Conservation (phyloP, 371 early-diverging fungal species). For the Mortierella sp. region DNA sequence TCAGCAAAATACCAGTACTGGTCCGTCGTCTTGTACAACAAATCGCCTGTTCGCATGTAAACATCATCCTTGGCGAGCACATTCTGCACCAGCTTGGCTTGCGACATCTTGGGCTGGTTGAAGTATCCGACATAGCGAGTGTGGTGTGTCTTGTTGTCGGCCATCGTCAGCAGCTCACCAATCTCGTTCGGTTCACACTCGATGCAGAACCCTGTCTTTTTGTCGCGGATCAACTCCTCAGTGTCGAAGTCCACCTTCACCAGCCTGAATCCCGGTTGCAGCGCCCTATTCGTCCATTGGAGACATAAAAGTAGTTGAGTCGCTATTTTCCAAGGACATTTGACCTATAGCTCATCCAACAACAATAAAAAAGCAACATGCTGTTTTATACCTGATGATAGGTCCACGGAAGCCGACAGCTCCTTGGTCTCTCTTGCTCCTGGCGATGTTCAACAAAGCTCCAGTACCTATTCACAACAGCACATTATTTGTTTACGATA, state of each 20-base stretch:
- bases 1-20: constrained; percentile 77
- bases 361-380: neutral
- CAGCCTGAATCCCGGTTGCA: constrained; percentile 21
- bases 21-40: constrained; percentile 66
- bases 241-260: constrained; percentile 45
- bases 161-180: constrained; percentile 47
- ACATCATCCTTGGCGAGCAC: constrained; percentile 60
- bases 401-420: constrained; percentile 68
- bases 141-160: constrained; percentile 33
- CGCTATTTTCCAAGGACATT: neutral
- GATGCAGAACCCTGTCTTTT: constrained; percentile 53
- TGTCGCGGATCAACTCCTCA: constrained; percentile 44
- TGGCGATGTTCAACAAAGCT: constrained; percentile 32
- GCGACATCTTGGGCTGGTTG: constrained; percentile 40
- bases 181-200: constrained; percentile 41
- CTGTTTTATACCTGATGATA: constrained; percentile 13
- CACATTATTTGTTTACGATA: too few species aligned
- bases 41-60: constrained; percentile 79
- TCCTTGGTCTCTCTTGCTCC: constrained; percentile 49
- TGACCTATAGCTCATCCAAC: neutral
- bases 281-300: neutral
- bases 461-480: neutral
- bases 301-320: neutral
- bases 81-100: constrained; percentile 38
- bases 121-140: constrained; percentile 45